Percentiles rank a stretch among this genome's conserved stretches.
Evolutionary conservation across 2,329 filamentous ascomycete species (phyloP).

Genomic region (Phoma herbarum): DNA sequence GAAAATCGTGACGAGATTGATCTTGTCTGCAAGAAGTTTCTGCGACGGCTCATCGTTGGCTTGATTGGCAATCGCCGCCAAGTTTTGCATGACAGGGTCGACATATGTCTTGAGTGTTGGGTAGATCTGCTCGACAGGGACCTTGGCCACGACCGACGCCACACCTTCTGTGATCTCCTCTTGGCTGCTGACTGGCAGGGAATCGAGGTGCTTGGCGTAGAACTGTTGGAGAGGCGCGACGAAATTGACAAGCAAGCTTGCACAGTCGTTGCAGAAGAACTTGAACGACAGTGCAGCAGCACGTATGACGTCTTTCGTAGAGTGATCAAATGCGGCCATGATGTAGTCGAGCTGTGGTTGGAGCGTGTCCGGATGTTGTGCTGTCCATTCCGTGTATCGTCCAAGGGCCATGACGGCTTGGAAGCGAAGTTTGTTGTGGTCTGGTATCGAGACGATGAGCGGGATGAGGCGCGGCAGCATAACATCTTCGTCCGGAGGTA

Average conservation of each 20-base stretch:
- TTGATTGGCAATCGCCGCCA: conserved; percentile 87
- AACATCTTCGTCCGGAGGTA: conserved; percentile 84
- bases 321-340: conserved; percentile 87
- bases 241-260: conserved; percentile 81
- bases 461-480: conserved; percentile 93
- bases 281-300: conserved; percentile 94
- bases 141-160: conserved; percentile 86
- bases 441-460: conserved; percentile 89
- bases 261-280: conserved; percentile 96
- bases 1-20: conserved; percentile 92
- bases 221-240: conserved; percentile 89
- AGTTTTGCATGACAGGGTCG: conserved; percentile 83
- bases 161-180: conserved; percentile 97
- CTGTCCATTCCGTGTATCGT: conserved; percentile 97
- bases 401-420: conserved; percentile 98
- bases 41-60: conserved; percentile 85
- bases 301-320: conserved; percentile 88
- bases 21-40: conserved; percentile 86
- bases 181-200: conserved; percentile 83
- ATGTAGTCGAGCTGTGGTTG: conserved; percentile 96
- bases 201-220: conserved; percentile 88
- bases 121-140: conserved; percentile 82
- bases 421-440: conserved; percentile 97
- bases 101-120: conserved; percentile 89
- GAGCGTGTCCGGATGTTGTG: conserved; percentile 89